Evolutionary conservation across 176 grass and related monocot genomes (phyloP).

Genomic region (Aechmea fasciata): DNA sequence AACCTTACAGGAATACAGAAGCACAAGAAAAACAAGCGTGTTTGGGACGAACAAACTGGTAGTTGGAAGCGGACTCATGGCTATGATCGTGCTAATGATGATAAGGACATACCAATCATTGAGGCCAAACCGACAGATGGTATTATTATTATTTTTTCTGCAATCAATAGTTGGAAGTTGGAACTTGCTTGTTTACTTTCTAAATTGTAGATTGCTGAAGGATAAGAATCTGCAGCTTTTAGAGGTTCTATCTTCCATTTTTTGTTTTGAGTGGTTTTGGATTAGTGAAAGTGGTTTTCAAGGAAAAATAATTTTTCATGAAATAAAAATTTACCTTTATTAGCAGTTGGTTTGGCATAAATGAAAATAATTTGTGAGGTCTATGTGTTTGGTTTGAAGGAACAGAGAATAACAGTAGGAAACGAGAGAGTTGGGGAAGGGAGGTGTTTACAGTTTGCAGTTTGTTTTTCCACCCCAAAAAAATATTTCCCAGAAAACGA

Average conservation of each 20-base stretch:
- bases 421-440: no score
- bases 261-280: not conserved
- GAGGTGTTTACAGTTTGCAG: no score
- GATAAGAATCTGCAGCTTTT: not conserved
- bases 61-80: constrained; percentile 79
- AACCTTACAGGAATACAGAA: constrained; percentile 52
- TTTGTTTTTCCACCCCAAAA: no score
- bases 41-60: constrained; percentile 73
- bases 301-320: no score
- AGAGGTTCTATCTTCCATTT: not conserved
- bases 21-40: constrained; percentile 73
- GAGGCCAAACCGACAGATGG: constrained; percentile 68
- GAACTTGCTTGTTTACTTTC: not conserved
- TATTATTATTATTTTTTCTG: constrained; percentile 19
- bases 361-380: no score
- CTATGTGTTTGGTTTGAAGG: no score
- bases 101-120: constrained; percentile 75
- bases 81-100: constrained; percentile 93
- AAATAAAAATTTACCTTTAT: no score
- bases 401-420: no score
- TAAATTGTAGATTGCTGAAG: not conserved
- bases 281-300: no score
- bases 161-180: not conserved
- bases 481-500: no score
- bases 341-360: no score